Percentiles rank a stretch among this genome's conserved stretches.
Conservation (phyloP, 768 basidiomycete species). For the Agaricus sinodeliciosus region DNA sequence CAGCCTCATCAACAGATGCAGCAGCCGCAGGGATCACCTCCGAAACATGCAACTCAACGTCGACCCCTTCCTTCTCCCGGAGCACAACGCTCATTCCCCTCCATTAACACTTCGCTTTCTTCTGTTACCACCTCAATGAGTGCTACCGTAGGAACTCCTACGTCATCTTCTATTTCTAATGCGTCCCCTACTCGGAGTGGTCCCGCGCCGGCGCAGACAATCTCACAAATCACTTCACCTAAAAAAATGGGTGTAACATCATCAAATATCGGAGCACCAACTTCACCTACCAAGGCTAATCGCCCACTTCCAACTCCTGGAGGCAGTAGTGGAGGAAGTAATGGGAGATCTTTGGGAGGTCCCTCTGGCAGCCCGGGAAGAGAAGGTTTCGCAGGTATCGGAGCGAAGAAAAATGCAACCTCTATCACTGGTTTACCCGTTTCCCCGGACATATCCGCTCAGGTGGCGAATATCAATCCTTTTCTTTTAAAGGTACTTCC, state of each 20-base stretch:
- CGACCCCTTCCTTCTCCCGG: constrained; percentile 10
- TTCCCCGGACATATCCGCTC: neutral
- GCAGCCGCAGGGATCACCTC: constrained; percentile 1
- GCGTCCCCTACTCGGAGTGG: neutral
- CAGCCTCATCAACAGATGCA: neutral
- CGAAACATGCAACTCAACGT: constrained; percentile 12
- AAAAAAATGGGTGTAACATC: neutral
- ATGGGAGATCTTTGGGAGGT: neutral
- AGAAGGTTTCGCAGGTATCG: constrained; percentile 8
- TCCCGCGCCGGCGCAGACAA: neutral
- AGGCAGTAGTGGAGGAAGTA: neutral
- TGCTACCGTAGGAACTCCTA: neutral
- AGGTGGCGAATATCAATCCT: neutral
- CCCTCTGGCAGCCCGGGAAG: neutral
- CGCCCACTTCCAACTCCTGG: constrained; percentile 8
- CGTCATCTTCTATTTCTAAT: neutral
- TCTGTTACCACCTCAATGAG: neutral
- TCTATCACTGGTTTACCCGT: constrained; percentile 2
- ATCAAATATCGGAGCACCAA: too few species aligned
- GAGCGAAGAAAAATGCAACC: neutral
- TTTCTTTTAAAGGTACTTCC: neutral
- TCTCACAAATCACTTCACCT: constrained; percentile 1
- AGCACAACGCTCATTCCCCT: constrained; percentile 2
- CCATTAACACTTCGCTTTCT: neutral
- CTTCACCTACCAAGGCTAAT: constrained; percentile 1